These are phyloP conservation scores for Solanum aculeatissimum DNA, from an alignment of 305 asterid species.

Conservation along the genomic window DNA sequence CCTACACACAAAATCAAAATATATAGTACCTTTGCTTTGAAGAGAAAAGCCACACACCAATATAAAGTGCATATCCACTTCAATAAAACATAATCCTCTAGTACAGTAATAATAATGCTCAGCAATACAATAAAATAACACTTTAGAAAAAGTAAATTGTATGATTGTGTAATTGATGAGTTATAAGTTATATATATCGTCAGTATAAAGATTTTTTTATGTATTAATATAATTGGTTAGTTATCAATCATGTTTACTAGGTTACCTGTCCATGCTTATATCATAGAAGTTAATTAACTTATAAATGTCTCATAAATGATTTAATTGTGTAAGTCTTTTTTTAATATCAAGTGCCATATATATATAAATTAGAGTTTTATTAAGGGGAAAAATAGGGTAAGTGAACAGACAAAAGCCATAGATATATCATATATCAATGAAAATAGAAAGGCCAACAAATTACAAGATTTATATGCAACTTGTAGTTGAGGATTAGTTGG, in stretches of 20 bases:
- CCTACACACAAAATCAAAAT: neutral
- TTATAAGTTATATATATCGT: neutral
- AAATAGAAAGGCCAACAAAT: neutral
- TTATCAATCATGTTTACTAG: neutral
- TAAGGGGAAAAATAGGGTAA: neutral
- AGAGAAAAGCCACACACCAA: neutral
- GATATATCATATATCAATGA: neutral
- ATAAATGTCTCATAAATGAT: neutral
- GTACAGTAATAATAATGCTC: neutral
- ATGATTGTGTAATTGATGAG: neutral
- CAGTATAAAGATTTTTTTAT: neutral
- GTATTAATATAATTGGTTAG: neutral
- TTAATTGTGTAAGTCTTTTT: neutral
- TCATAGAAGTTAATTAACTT: neutral
- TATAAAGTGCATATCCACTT: neutral
- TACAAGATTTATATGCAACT: neutral
- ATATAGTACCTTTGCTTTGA: constrained; percentile 1
- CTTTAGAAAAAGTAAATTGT: neutral
- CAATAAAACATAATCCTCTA: neutral
- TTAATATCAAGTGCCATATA: no score
- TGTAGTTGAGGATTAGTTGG: neutral
- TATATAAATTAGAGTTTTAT: no score
- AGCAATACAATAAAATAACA: neutral
- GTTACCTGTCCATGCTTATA: neutral
- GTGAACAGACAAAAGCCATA: neutral